Conservation (phyloP, 2,329 filamentous ascomycete genomes). For the Zalaria obscura region DNA sequence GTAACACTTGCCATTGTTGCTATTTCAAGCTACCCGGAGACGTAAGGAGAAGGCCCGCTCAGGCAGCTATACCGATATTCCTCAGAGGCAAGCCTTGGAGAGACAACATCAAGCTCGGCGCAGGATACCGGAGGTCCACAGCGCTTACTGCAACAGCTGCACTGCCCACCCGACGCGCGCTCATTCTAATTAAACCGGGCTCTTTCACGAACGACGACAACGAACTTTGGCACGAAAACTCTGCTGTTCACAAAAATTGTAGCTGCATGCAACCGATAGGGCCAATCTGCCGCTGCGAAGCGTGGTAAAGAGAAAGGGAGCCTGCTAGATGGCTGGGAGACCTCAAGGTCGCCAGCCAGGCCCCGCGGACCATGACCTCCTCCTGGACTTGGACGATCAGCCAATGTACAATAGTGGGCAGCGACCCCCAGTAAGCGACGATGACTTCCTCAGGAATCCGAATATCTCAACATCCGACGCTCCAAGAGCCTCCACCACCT, state of each 20-base stretch:
- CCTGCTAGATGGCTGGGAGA: constrained; percentile 36
- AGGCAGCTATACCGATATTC: too few relatives aligned
- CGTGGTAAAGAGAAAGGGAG: background rate
- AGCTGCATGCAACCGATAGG: background rate
- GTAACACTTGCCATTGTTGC: too few relatives aligned
- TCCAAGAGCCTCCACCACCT: constrained; percentile 73
- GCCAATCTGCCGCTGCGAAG: background rate
- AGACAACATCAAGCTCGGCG: too few relatives aligned
- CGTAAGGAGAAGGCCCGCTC: too few relatives aligned
- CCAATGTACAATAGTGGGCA: constrained; percentile 63
- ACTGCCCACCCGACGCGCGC: too few relatives aligned
- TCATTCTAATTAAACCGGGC: too few relatives aligned
- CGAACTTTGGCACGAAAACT: too few relatives aligned
- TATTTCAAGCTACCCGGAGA: too few relatives aligned
- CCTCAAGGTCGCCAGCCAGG: constrained; percentile 34
- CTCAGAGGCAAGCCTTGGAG: too few relatives aligned
- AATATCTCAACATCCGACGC: constrained; percentile 48
- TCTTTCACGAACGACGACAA: too few relatives aligned
- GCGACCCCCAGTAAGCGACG: constrained; percentile 65
- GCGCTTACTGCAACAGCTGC: too few relatives aligned
- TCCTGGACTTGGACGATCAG: constrained; percentile 58
- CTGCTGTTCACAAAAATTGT: background rate
- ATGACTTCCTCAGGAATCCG: constrained; percentile 64
- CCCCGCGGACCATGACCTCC: constrained; percentile 35
- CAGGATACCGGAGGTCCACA: too few relatives aligned